Percentiles rank a stretch among this genome's conserved stretches.
Conservation (phyloP, 192 early-diverging fungal species). For the Coemansia sp. region DNA sequence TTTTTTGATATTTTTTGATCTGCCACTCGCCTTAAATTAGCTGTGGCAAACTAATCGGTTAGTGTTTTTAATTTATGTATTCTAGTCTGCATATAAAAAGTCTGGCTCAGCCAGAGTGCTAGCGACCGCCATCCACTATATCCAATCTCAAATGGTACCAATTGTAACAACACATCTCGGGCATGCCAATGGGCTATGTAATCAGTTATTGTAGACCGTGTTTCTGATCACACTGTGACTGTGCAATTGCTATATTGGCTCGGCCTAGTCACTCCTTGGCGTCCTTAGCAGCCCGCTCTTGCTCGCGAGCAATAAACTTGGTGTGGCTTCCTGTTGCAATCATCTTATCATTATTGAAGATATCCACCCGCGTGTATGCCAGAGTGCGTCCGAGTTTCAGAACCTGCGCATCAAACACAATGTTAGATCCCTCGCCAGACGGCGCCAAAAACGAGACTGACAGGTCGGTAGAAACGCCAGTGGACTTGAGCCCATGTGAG, state of each 20-base stretch:
- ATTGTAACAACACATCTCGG: too few relatives aligned
- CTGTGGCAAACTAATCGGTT: not conserved
- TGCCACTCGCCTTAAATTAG: not conserved
- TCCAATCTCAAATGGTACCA: too few relatives aligned
- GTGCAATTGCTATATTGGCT: not conserved
- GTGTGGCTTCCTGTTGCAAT: conserved; percentile 56
- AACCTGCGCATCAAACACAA: conserved; percentile 46
- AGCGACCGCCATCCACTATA: too few relatives aligned
- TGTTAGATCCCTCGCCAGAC: conserved; percentile 40
- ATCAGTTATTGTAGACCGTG: too few relatives aligned
- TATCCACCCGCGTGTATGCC: conserved; percentile 53
- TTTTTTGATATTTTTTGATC: not conserved
- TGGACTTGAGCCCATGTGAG: conserved; percentile 34
- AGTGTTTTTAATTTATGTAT: too few relatives aligned
- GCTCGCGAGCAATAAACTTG: conserved; percentile 48
- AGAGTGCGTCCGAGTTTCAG: conserved; percentile 51
- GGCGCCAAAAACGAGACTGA: conserved; percentile 51
- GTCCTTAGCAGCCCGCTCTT: conserved; percentile 3
- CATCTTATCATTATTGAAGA: conserved; percentile 41
- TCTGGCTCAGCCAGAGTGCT: too few relatives aligned
- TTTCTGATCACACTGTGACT: not conserved
- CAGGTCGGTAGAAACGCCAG: conserved; percentile 53
- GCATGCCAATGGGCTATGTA: too few relatives aligned
- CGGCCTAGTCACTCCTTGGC: not conserved
- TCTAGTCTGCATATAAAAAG: too few relatives aligned